Evolutionary conservation across 208 protist species (phyloP), one percentile per base, ranked within the genome.

Genomic region (Leishmania martiniquensis): DNA sequence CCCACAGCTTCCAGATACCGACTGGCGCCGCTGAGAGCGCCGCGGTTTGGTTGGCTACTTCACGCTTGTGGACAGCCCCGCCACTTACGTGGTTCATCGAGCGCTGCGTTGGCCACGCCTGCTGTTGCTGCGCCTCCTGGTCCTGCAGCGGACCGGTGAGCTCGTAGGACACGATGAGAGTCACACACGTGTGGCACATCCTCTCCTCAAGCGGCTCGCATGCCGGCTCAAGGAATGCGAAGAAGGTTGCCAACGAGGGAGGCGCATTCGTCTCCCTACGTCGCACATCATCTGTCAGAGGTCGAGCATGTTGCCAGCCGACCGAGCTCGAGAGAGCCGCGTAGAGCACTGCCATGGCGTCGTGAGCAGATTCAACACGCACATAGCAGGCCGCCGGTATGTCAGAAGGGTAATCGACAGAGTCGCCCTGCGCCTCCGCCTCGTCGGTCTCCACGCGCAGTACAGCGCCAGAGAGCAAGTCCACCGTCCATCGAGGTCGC

Each of bases 1-100:
- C 82, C 82, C 82, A 86, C 72, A 86, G 49, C 63, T 80, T 78
- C 82, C 82, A 86, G 25, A 86, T 77, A 4, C 82, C 82, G 17
- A 77, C 77, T 3, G 65, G 39, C 47, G 47, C 55, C 44, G 6
- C 47, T 54, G 62, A 29, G 25, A 12, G 62, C 66, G 47, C 34
- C 59, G 76, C 67, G 20, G 39, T 39, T 47, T 3, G 37, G 13
- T 17, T 42, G 22, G 12, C 47, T 44, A 42, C 47, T 12, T 42
- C 42, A 49, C 22, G 10, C 39, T 49, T 69, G 17, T 69, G 65
- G 32, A 15, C 25, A 47, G 65, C 42, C 39, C 15, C 44, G 65
- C 6, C 42, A 20, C 22, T 20, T 10, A 29, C 29, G 15, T 32
- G 17, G 22, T 29, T 10, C 34, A 32, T 29, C 42, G 44, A 44